phyloP scores from a whole-genome alignment of 1,284 basidiomycete species.

The Rhizoctonia solani region DNA sequence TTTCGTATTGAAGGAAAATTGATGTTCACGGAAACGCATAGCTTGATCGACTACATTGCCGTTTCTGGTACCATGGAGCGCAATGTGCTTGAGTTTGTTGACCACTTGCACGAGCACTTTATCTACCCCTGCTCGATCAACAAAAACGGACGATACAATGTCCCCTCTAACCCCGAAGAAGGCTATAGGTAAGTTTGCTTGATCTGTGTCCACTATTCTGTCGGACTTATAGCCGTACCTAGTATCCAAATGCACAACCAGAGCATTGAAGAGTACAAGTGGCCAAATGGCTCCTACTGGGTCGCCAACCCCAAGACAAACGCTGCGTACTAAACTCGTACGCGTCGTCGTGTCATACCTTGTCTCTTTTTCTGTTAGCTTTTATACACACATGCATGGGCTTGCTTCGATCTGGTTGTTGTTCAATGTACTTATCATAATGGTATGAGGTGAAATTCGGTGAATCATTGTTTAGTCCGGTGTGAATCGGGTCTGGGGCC shows the following conservation, averaged over 20 bases:
- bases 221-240: conserved; percentile 4
- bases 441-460: conserved; percentile 3
- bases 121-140: conserved; percentile 89
- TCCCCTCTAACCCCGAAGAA: conserved; percentile 65
- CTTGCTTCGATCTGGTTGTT: background rate
- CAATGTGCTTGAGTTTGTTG: conserved; percentile 84
- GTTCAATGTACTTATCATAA: conserved; percentile 28
- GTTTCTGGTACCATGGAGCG: conserved; percentile 90
- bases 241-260: conserved; percentile 77
- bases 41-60: conserved; percentile 89
- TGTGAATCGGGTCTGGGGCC: background rate
- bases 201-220: background rate
- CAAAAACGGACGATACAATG: conserved; percentile 80
- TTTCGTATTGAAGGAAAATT: background rate
- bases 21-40: conserved; percentile 42
- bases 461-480: background rate
- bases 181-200: conserved; percentile 68
- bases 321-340: conserved; percentile 19
- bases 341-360: conserved; percentile 12
- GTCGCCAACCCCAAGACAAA: conserved; percentile 32
- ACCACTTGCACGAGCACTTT: conserved; percentile 95
- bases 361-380: background rate
- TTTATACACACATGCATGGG: background rate
- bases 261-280: conserved; percentile 75
- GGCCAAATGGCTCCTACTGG: conserved; percentile 78